A percentile compares a stretch with the other conserved stretches of the same genome.
These are phyloP conservation scores for Pinus taeda DNA, from an alignment of 75 land plant species.

Conservation along the genomic window DNA sequence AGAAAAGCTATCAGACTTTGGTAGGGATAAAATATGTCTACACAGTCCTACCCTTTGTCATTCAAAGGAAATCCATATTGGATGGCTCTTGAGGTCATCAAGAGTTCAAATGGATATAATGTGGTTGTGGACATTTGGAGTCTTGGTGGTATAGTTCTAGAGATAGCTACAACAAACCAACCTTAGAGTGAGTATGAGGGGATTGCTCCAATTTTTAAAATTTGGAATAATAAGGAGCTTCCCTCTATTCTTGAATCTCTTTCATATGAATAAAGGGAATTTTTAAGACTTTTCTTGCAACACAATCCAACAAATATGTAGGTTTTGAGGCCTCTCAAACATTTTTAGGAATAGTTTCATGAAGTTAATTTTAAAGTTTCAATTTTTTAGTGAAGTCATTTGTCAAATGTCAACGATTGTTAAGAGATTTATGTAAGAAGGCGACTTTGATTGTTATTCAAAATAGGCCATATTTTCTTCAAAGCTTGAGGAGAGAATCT, in stretches of 20 bases:
- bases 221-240: conserved; percentile 80
- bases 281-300: conserved; percentile 60
- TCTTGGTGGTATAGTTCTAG: conserved; percentile 92
- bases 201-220: conserved; percentile 88
- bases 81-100: conserved; percentile 96
- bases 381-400: too few species aligned
- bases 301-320: conserved; percentile 39
- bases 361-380: too few species aligned
- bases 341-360: too few species aligned
- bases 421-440: too few species aligned
- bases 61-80: conserved; percentile 91
- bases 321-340: too few species aligned
- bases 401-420: too few species aligned
- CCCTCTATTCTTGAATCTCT: conserved; percentile 69
- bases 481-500: too few species aligned
- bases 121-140: conserved; percentile 93
- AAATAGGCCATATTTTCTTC: too few species aligned
- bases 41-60: conserved; percentile 60
- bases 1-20: too few species aligned
- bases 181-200: conserved; percentile 91
- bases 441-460: too few species aligned
- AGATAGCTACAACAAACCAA: conserved; percentile 92
- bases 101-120: conserved; percentile 60
- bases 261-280: conserved; percentile 64
- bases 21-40: conserved; percentile 30